Evolutionary conservation across 768 basidiomycete genomes (phyloP).

Genomic region (Russula sp.): DNA sequence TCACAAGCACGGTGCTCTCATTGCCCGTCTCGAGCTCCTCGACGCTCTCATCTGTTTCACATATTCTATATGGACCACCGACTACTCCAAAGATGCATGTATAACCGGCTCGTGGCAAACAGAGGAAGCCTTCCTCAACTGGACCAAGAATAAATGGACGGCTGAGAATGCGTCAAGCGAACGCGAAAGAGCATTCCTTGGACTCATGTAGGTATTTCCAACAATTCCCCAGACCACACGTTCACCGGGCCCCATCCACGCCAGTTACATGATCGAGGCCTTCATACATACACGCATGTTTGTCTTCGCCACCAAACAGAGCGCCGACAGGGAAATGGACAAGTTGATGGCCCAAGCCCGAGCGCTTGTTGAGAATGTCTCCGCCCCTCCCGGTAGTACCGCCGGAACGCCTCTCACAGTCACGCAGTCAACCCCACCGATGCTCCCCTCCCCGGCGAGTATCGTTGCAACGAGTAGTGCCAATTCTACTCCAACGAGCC

Average conservation of each 20-base stretch:
- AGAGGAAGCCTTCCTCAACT: constrained; percentile 58
- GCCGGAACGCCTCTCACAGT: constrained; percentile 19
- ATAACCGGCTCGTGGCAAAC: constrained; percentile 58
- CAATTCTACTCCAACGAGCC: constrained; percentile 68
- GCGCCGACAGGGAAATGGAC: constrained; percentile 19
- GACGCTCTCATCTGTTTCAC: constrained; percentile 81
- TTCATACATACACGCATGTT: constrained; percentile 56
- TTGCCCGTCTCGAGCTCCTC: constrained; percentile 71
- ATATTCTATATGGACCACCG: constrained; percentile 76
- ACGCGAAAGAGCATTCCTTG: constrained; percentile 55
- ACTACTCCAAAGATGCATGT: constrained; percentile 50
- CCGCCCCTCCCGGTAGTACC: constrained; percentile 13
- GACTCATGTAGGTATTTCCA: constrained; percentile 60
- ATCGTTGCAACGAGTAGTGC: constrained; percentile 60
- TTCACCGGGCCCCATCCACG: constrained; percentile 26
- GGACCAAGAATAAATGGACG: constrained; percentile 67
- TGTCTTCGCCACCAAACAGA: constrained; percentile 33
- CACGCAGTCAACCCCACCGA: constrained; percentile 44
- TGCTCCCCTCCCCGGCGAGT: constrained; percentile 76
- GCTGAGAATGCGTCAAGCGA: constrained; percentile 37
- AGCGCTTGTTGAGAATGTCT: constrained; percentile 22
- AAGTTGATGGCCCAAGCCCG: constrained; percentile 21
- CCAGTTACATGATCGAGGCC: constrained; percentile 72
- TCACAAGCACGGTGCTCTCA: constrained; percentile 66
- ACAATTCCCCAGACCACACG: constrained; percentile 26